Percentiles rank a stretch among this genome's conserved stretches.
Evolutionary conservation across 1,139 yeast genomes (phyloP).

Genomic region (Yamadazyma siamensis): DNA sequence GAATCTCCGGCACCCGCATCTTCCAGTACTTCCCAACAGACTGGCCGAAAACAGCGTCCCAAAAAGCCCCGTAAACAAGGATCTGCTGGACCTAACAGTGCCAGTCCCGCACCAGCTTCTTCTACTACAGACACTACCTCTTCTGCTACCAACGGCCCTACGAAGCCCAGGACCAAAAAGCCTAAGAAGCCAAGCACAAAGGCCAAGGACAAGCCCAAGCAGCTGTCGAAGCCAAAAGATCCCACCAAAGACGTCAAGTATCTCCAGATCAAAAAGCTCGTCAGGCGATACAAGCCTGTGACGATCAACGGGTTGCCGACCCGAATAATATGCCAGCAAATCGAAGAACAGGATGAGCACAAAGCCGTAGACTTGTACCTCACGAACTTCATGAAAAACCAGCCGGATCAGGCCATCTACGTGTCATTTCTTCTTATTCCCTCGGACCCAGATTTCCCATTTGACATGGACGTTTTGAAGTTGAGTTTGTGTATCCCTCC

Average conservation of each 20-base stretch:
- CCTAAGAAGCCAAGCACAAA: background rate
- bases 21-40: too few relatives aligned
- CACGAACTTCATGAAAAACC: constrained; percentile 14
- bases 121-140: background rate
- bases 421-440: constrained; percentile 45
- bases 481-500: constrained; percentile 54
- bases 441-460: constrained; percentile 74
- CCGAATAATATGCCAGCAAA: constrained; percentile 16
- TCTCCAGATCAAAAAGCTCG: constrained; percentile 24
- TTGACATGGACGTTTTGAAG: constrained; percentile 50
- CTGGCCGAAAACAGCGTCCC: too few relatives aligned
- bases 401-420: constrained; percentile 23
- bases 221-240: constrained; percentile 9
- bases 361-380: constrained; percentile 16
- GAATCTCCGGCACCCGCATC: too few relatives aligned
- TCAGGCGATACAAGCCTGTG: constrained; percentile 25
- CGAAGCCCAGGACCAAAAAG: background rate
- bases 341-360: constrained; percentile 7
- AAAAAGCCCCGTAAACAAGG: too few relatives aligned
- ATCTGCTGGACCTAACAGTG: background rate
- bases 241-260: constrained; percentile 17
- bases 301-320: constrained; percentile 31
- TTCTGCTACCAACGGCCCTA: background rate
- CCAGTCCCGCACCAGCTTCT: background rate
- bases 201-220: constrained; percentile 1